These are phyloP conservation scores for Thecamonas trahens DNA, from an alignment of 78 protist genomes.

Conservation along the genomic window DNA sequence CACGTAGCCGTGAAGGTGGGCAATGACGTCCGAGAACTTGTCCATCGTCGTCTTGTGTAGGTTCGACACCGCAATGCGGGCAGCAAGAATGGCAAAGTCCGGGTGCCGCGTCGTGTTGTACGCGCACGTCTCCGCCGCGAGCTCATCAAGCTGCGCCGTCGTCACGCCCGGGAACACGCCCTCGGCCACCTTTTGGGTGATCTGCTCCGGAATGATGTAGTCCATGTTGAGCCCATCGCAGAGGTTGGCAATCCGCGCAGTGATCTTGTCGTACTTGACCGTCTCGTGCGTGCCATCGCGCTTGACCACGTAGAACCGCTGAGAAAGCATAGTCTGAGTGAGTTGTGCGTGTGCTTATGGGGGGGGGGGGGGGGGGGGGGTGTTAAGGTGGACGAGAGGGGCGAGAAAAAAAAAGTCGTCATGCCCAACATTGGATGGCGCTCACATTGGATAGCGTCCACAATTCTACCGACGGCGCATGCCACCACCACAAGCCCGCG, in stretches of 20 bases:
- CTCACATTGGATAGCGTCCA: too few relatives aligned
- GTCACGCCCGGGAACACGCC: slow-evolving; percentile 79
- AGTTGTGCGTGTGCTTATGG: too few relatives aligned
- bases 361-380: too few relatives aligned
- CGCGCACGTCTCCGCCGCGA: slow-evolving; percentile 95
- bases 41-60: slow-evolving; percentile 86
- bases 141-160: slow-evolving; percentile 79
- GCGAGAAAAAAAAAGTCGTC: too few relatives aligned
- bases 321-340: too few relatives aligned
- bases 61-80: slow-evolving; percentile 85
- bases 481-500: too few relatives aligned
- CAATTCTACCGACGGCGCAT: too few relatives aligned
- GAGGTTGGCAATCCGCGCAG: slow-evolving; percentile 43
- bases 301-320: slow-evolving; percentile 71
- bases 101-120: slow-evolving; percentile 86
- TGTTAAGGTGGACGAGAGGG: too few relatives aligned
- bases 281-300: slow-evolving; percentile 62
- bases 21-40: slow-evolving; percentile 43
- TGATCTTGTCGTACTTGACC: slow-evolving; percentile 73
- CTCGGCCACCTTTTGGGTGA: slow-evolving; percentile 69
- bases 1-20: slow-evolving; percentile 46
- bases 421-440: too few relatives aligned
- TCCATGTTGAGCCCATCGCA: slow-evolving; percentile 67
- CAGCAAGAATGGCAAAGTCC: slow-evolving; percentile 93
- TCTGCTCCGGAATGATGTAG: slow-evolving; percentile 57